phyloP scores from a whole-genome alignment of 169 alveolate genomes.

The Plasmodium relictum region DNA sequence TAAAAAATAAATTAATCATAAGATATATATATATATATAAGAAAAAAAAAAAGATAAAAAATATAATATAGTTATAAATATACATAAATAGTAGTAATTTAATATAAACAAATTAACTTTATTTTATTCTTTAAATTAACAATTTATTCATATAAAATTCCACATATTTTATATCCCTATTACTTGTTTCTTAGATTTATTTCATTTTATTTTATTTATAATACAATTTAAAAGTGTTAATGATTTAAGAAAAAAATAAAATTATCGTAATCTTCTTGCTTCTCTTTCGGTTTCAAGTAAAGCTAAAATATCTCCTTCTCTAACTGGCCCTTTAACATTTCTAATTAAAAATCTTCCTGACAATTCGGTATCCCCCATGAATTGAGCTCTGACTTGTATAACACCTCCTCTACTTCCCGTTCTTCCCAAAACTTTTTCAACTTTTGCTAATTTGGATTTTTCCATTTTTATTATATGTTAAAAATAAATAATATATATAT shows the following conservation, averaged over 20 bases:
- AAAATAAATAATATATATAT: background rate
- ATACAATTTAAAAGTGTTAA: background rate
- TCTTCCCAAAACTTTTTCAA: constrained; percentile 95
- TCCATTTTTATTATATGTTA: constrained; percentile 77
- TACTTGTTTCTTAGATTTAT: background rate
- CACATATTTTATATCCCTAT: background rate
- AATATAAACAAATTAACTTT: too few species aligned
- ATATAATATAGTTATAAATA: too few species aligned
- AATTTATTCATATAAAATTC: background rate
- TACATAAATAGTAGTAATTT: too few species aligned
- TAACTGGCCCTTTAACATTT: constrained; percentile 98
- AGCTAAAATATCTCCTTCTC: constrained; percentile 98
- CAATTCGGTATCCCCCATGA: constrained; percentile 91
- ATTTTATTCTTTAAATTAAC: background rate
- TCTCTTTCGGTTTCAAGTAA: constrained; percentile 98
- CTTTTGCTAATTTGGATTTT: constrained; percentile 95
- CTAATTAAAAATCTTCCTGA: constrained; percentile 96
- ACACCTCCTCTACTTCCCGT: constrained; percentile 99
- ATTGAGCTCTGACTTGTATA: constrained; percentile 96
- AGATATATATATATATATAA: too few species aligned
- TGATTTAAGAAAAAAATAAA: background rate
- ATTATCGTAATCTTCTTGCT: constrained; percentile 97
- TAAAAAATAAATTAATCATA: too few species aligned
- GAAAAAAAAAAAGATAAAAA: too few species aligned
- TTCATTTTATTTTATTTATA: background rate